Evolutionary conservation across 305 asterid species (phyloP).

Genomic region (Solanum chacoense): DNA sequence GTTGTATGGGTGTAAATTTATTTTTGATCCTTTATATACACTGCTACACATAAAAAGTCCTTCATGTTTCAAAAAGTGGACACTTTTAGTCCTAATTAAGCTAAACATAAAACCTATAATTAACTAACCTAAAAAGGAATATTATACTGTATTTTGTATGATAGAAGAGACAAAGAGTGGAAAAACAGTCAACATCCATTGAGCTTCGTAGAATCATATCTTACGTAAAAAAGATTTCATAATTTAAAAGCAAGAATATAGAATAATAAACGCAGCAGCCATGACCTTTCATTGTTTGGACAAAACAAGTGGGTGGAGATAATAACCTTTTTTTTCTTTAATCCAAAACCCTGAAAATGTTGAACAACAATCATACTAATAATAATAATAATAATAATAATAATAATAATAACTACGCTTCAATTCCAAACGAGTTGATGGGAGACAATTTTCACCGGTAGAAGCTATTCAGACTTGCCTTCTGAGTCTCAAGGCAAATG

Average conservation of each 20-base stretch:
- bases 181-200: neutral
- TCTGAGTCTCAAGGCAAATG: constrained; percentile 46
- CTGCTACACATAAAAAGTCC: neutral
- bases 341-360: neutral
- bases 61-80: neutral
- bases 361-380: neutral
- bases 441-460: neutral
- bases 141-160: neutral
- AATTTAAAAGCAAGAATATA: neutral
- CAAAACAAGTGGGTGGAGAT: neutral
- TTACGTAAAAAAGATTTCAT: neutral
- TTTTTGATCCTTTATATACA: neutral
- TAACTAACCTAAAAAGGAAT: neutral
- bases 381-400: neutral
- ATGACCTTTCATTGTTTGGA: neutral
- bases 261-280: neutral
- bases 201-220: neutral
- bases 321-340: neutral
- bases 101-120: neutral
- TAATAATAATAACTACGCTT: neutral
- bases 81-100: neutral
- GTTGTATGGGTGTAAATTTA: neutral
- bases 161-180: neutral
- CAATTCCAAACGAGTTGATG: neutral
- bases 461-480: constrained; percentile 15